Base-by-base conservation (phyloP, 768 basidiomycete species). In the Podaxis sp. region DNA sequence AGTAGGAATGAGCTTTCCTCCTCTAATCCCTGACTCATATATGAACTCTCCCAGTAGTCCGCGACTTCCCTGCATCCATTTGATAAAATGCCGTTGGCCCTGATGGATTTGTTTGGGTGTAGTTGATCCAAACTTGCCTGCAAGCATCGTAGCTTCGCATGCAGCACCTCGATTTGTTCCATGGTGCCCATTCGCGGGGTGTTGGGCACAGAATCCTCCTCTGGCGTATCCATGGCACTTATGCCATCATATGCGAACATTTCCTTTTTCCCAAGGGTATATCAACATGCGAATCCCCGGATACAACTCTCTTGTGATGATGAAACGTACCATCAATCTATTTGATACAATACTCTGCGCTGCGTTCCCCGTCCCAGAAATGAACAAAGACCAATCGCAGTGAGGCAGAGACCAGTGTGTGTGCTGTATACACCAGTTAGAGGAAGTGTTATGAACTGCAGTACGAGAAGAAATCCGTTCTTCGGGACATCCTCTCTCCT, bases 181-280 rank as follows among this genome's bases (percentile, higher is more conserved):
- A 35, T 14, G 1, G 59, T 47, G 16, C 44, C 40, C 52, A 55
- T 54, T 44, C n/a, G 27, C 18, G 59, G 44, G 21, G 59, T 38
- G 21, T 16, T 35, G 52, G 44, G 52, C 16, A 42, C n/a, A 11
- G 57, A 51, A 7, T 50, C 57, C 44, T 61, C 59, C 16, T 54
- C 59, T 4, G 52, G 35, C 32, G 46, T 32, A 6, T 47, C 53
- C 27, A 55, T 48, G 14, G 5, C 37, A 3, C 37, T 40, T 6
- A 50, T 27, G 25, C 35, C 23, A 28, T 61, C 59, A 38, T 37
- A 54, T 23, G 16, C 35, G 37, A 27, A 38, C 13, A 50, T 59
- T 38, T 59, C 57, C 57, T 59, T 42, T 42, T 42, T 21, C 38
- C 36, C 9, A 50, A 38, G 28, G 23, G 50, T 21, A 38, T n/a